phyloP scores from a whole-genome alignment of 805 yeast species.

The Kodamaea sagamina region DNA sequence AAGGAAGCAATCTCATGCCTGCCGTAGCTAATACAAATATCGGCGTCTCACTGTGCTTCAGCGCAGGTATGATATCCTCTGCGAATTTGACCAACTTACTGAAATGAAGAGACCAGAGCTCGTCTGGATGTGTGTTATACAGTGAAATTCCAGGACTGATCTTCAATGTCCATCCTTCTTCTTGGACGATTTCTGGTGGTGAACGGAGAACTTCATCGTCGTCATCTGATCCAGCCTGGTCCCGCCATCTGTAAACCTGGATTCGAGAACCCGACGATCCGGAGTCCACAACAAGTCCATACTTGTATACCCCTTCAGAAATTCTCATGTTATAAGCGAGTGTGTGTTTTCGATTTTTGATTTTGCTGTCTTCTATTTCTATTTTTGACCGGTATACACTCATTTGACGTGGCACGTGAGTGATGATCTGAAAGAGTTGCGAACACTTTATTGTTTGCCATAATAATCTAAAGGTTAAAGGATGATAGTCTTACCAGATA shows the following conservation, averaged over 20 bases:
- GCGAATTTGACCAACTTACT: slow-evolving; percentile 68
- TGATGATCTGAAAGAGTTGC: too few relatives aligned
- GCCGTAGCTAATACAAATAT: slow-evolving; percentile 93
- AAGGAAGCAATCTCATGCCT: slow-evolving; percentile 83
- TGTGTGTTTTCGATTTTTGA: background rate
- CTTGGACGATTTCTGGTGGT: slow-evolving; percentile 68
- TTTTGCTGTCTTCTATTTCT: background rate
- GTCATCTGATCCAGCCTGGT: slow-evolving; percentile 28
- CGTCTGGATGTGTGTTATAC: slow-evolving; percentile 49
- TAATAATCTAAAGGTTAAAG: background rate
- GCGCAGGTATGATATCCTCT: slow-evolving; percentile 63
- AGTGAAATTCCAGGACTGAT: slow-evolving; percentile 84
- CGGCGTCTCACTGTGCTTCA: slow-evolving; percentile 68
- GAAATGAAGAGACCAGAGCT: slow-evolving; percentile 74
- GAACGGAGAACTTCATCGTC: slow-evolving; percentile 45
- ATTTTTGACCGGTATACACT: background rate
- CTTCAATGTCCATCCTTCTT: slow-evolving; percentile 68
- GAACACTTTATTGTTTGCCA: too few relatives aligned
- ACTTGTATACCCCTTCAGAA: slow-evolving; percentile 30
- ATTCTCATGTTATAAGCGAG: slow-evolving; percentile 2
- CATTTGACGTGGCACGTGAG: background rate
- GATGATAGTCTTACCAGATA: slow-evolving; percentile 38
- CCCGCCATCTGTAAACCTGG: slow-evolving; percentile 80
- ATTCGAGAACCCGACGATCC: slow-evolving; percentile 95
- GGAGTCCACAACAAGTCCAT: slow-evolving; percentile 90